Percentiles rank a stretch among this genome's conserved stretches.
phyloP scores from a whole-genome alignment of 2,329 filamentous ascomycete species.

The Leptographium lundbergii region DNA sequence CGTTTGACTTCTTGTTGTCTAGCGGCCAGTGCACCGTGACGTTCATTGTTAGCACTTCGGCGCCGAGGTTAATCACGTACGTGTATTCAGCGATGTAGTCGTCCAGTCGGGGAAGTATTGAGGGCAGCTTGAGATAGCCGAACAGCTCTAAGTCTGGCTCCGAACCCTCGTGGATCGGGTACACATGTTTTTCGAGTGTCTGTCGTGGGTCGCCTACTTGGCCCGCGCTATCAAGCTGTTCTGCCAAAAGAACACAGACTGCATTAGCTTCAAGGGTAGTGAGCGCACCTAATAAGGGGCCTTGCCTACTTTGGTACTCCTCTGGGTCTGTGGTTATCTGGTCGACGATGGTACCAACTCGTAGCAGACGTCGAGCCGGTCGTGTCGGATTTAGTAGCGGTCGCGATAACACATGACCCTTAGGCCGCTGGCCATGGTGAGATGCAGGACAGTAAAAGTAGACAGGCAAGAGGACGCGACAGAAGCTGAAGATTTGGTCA shows the following conservation, averaged over 20 bases:
- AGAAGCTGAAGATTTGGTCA: too few species aligned
- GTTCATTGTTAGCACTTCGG: conserved; percentile 4
- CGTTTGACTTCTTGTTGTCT: neutral
- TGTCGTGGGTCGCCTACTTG: neutral
- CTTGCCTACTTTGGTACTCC: neutral
- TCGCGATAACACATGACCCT: neutral
- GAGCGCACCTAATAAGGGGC: too few species aligned
- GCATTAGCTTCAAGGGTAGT: neutral
- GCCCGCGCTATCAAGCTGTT: neutral
- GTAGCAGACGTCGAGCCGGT: neutral
- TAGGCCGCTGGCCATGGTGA: neutral
- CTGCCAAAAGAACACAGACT: neutral
- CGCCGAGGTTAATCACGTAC: conserved; percentile 3
- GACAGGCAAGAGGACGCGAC: too few species aligned
- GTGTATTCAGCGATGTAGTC: neutral
- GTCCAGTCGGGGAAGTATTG: neutral
- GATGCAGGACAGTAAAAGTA: neutral
- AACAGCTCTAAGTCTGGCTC: neutral
- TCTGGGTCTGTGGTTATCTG: neutral
- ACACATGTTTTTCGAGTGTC: neutral
- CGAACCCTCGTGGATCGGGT: neutral
- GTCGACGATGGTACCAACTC: neutral
- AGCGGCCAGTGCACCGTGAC: conserved; percentile 3
- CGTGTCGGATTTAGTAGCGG: conserved; percentile 2
- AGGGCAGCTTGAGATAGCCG: neutral